phyloP scores from a whole-genome alignment of 257 asterid genomes.

The Scutellaria minor region DNA sequence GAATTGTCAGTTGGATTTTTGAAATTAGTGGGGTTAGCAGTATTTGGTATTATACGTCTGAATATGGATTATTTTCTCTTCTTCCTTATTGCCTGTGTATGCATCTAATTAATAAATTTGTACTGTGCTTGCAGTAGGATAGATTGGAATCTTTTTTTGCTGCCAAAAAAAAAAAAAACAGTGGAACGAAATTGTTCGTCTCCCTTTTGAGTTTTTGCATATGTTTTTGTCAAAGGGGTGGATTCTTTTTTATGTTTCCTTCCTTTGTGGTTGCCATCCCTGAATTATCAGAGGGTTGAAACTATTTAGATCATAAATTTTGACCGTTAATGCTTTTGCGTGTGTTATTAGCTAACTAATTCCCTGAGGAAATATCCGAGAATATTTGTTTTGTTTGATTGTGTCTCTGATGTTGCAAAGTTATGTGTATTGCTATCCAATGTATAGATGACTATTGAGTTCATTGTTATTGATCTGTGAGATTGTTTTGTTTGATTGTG shows the following conservation, averaged over 20 bases:
- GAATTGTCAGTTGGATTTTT: background rate
- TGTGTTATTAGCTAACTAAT: background rate
- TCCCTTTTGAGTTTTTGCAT: background rate
- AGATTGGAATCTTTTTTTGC: background rate
- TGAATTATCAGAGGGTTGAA: background rate
- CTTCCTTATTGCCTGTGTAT: background rate
- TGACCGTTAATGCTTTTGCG: background rate
- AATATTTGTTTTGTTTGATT: background rate
- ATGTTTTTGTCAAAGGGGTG: background rate
- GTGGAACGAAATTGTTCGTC: background rate
- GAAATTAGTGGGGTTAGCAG: background rate
- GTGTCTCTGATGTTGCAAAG: background rate
- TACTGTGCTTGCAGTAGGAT: background rate
- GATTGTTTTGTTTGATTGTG: background rate
- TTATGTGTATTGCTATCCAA: background rate
- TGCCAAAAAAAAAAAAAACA: background rate
- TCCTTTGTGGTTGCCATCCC: background rate
- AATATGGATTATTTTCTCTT: background rate
- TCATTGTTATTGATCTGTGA: conserved; percentile 4
- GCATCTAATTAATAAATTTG: background rate
- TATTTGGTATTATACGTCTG: background rate
- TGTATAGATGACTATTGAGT: background rate
- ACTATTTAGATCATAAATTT: conserved; percentile 2
- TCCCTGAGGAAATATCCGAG: background rate
- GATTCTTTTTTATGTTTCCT: background rate